These are phyloP conservation scores for Fusarium praegraminearum DNA, from an alignment of 2,329 filamentous ascomycete genomes.

Conservation along the genomic window DNA sequence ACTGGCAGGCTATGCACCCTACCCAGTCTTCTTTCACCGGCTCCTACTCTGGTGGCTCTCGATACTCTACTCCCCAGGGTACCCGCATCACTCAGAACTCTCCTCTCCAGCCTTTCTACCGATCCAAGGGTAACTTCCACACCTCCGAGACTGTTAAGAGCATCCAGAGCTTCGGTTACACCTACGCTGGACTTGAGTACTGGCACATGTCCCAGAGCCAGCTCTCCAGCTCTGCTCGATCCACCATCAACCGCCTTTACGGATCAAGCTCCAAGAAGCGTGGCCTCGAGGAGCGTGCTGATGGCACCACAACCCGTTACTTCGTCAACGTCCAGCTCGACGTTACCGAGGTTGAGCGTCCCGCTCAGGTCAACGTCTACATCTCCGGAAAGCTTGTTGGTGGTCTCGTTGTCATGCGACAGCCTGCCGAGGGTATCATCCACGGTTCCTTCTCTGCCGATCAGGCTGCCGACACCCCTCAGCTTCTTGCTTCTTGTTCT, in stretches of 20 bases:
- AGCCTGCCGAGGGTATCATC: constrained; percentile 50
- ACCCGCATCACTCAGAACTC: constrained; percentile 58
- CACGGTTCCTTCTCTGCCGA: constrained; percentile 56
- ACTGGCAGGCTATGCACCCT: constrained; percentile 61
- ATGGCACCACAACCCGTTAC: constrained; percentile 48
- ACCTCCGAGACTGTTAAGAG: constrained; percentile 54
- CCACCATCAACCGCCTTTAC: constrained; percentile 53
- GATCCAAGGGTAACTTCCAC: constrained; percentile 55
- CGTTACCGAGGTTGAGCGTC: constrained; percentile 52
- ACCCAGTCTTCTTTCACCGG: constrained; percentile 51
- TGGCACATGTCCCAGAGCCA: constrained; percentile 50
- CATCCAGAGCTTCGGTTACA: constrained; percentile 55
- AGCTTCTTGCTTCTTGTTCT: constrained; percentile 59
- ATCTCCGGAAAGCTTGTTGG: constrained; percentile 51
- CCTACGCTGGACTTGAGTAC: constrained; percentile 55
- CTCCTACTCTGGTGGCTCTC: constrained; percentile 52
- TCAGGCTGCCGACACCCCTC: constrained; percentile 72
- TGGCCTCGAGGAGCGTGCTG: constrained; percentile 31
- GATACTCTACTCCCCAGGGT: constrained; percentile 57
- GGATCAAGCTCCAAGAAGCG: constrained; percentile 4
- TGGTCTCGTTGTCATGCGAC: constrained; percentile 54
- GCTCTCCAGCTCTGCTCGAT: constrained; percentile 49
- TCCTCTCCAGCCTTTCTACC: constrained; percentile 64
- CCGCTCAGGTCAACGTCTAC: constrained; percentile 53
- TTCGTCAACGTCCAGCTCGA: constrained; percentile 53